Percentiles rank a stretch among this genome's conserved stretches.
phyloP scores from a whole-genome alignment of 345 rosid species.

The Moringa oleifera region DNA sequence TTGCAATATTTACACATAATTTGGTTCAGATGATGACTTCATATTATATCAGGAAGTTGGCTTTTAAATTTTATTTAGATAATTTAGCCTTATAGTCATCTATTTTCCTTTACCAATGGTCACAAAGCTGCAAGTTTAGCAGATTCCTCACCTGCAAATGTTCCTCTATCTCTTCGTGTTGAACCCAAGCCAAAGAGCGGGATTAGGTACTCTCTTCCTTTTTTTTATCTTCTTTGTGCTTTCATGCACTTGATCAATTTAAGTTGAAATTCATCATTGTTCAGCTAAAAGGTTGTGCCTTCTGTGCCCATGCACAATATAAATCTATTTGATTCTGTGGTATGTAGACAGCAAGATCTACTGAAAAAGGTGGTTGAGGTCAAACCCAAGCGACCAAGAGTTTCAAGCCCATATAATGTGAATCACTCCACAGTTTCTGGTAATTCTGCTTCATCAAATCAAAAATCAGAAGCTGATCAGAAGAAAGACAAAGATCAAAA shows the following conservation, averaged over 20 bases:
- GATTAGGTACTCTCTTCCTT: conserved; percentile 47
- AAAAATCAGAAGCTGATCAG: conserved; percentile 17
- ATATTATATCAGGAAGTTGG: not conserved
- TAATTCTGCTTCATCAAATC: conserved; percentile 20
- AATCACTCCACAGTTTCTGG: conserved; percentile 27
- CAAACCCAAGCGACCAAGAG: conserved; percentile 62
- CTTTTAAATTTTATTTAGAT: not conserved
- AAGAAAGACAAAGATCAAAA: conserved; percentile 25
- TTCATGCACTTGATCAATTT: not conserved
- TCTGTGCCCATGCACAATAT: not conserved
- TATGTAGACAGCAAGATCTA: conserved; percentile 77
- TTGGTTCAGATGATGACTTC: no score
- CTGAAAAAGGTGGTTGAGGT: conserved; percentile 85
- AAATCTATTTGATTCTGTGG: not conserved
- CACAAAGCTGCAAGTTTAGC: conserved; percentile 92
- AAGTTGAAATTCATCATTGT: not conserved
- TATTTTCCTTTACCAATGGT: conserved; percentile 42
- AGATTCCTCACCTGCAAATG: conserved; percentile 78
- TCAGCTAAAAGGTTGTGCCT: not conserved
- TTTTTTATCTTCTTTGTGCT: no score
- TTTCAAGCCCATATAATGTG: conserved; percentile 27
- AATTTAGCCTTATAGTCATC: not conserved
- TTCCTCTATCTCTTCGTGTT: conserved; percentile 83
- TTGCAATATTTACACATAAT: no score
- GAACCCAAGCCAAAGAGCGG: conserved; percentile 97